A percentile compares a stretch with the other conserved stretches of the same genome.
Conservation (phyloP, 139 green algal species). For the Auxenochlorella pyrenoidosa region DNA sequence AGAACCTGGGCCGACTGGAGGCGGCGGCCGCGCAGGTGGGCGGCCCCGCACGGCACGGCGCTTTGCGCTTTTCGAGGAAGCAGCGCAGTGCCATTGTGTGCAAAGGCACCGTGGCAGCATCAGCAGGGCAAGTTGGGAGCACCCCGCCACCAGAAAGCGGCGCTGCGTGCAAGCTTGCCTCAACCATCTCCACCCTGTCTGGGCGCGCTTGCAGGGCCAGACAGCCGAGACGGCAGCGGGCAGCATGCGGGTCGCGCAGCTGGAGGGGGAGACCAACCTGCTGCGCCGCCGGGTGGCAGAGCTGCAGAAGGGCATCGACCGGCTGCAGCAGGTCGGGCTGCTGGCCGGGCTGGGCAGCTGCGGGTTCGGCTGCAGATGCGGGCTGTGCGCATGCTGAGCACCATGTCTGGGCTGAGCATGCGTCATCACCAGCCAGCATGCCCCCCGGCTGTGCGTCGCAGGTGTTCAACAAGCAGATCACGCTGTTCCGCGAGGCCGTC, state of each 20-base stretch:
- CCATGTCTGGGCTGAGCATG: too few species aligned
- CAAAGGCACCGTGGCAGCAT: too few species aligned
- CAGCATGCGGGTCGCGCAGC: slow-evolving; percentile 44
- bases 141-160: neutral
- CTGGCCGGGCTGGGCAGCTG: too few species aligned
- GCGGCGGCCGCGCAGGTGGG: slow-evolving; percentile 4
- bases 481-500: slow-evolving; percentile 76
- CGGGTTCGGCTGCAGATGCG: too few species aligned
- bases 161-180: neutral
- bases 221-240: neutral
- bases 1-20: slow-evolving; percentile 25
- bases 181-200: neutral
- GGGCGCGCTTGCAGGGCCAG: neutral
- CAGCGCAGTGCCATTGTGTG: too few species aligned
- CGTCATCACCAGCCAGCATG: too few species aligned
- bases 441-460: too few species aligned
- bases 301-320: slow-evolving; percentile 53
- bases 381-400: neutral
- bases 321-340: slow-evolving; percentile 61
- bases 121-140: too few species aligned
- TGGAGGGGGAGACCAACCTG: slow-evolving; percentile 46
- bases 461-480: slow-evolving; percentile 77
- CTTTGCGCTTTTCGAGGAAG: too few species aligned
- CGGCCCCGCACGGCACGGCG: neutral
- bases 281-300: slow-evolving; percentile 38